phyloP scores from a whole-genome alignment of 768 basidiomycete species.

The Termitomyces sp. region DNA sequence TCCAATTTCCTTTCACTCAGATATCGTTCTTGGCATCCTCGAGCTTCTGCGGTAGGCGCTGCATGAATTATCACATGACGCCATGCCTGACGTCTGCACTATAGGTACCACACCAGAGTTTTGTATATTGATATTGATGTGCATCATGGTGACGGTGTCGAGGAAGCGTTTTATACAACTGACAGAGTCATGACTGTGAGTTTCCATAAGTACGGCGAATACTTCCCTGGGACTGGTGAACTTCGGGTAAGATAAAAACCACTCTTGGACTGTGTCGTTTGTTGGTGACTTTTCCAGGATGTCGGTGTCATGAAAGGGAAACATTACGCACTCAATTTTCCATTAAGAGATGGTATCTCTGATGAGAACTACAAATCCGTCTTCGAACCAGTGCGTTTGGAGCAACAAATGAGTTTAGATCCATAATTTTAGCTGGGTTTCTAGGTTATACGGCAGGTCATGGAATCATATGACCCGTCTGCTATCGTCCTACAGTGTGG shows the following conservation, averaged over 20 bases:
- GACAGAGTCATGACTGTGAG: constrained; percentile 98
- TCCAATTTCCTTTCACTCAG: constrained; percentile 37
- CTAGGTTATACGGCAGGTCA: constrained; percentile 89
- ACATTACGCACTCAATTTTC: constrained; percentile 92
- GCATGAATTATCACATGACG: not conserved
- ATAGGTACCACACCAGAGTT: constrained; percentile 88
- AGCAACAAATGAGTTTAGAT: not conserved
- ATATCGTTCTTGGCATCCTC: constrained; percentile 95
- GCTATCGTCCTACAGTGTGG: constrained; percentile 98
- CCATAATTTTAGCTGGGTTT: not conserved
- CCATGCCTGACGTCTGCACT: not conserved
- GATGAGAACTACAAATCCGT: constrained; percentile 94
- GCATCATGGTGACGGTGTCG: constrained; percentile 98
- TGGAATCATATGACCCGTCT: constrained; percentile 92
- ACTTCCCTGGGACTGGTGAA: constrained; percentile 99
- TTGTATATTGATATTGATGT: constrained; percentile 99
- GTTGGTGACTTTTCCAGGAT: constrained; percentile 50
- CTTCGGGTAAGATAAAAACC: constrained; percentile 57
- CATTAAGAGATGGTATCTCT: constrained; percentile 89
- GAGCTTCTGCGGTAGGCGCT: constrained; percentile 76
- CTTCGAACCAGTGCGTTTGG: constrained; percentile 81
- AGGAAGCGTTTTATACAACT: constrained; percentile 99
- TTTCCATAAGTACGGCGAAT: constrained; percentile 99
- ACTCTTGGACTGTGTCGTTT: constrained; percentile 3
- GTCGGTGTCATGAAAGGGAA: constrained; percentile 93